Conservation (phyloP, 2,329 filamentous ascomycete species). For the Calonectria pteridis region DNA sequence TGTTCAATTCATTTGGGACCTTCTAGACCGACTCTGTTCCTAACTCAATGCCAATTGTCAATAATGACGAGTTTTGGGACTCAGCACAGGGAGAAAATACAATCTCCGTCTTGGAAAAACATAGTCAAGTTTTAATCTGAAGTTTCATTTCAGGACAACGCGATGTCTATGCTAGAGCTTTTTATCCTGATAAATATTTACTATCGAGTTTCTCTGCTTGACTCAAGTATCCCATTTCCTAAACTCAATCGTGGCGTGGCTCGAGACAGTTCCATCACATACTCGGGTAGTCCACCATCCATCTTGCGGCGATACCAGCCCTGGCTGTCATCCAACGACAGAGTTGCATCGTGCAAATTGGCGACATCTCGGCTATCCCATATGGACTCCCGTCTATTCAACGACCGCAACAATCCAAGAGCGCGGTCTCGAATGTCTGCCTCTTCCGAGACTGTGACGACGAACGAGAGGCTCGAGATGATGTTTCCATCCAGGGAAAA, state of each 20-base stretch:
- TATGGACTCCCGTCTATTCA: not conserved
- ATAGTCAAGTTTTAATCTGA: not conserved
- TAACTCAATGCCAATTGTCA: not conserved
- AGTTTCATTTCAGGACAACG: not conserved
- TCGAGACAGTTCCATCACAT: not conserved
- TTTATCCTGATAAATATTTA: not conserved
- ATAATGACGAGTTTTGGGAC: not conserved
- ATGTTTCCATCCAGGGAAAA: not conserved
- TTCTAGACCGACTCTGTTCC: not conserved
- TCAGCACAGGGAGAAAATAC: not conserved
- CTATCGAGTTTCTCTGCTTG: not conserved
- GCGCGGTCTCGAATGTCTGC: not conserved
- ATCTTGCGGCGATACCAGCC: constrained; percentile 1
- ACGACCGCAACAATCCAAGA: not conserved
- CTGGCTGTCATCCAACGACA: not conserved
- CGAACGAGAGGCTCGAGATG: not conserved
- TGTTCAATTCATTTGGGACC: not conserved
- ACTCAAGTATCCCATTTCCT: not conserved
- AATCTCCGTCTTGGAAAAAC: not conserved
- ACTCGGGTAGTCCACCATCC: not conserved
- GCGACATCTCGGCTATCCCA: not conserved
- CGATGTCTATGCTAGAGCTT: not conserved
- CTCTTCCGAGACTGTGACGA: not conserved
- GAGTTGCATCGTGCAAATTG: not conserved
- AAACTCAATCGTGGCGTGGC: not conserved